Evolutionary conservation across 2,329 filamentous ascomycete genomes (phyloP).

Genomic region (Myriosclerotinia scirpicola): DNA sequence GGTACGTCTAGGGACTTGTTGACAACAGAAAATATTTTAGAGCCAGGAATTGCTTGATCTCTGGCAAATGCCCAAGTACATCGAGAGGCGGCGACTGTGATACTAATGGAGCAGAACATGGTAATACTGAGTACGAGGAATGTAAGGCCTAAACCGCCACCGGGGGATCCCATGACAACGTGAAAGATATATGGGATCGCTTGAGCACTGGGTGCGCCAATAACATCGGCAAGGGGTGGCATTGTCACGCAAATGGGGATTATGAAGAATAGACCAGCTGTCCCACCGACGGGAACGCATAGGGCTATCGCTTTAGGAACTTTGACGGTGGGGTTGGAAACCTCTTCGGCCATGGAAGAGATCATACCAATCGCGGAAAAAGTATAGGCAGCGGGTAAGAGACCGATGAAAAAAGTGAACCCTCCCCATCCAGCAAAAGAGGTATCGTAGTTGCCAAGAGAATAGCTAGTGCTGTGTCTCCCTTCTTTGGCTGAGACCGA

Average conservation of each 20-base stretch:
- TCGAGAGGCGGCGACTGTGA: slow-evolving; percentile 54
- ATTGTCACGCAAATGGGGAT: slow-evolving; percentile 52
- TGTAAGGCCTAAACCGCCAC: slow-evolving; percentile 49
- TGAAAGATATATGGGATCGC: slow-evolving; percentile 53
- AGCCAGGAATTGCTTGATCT: slow-evolving; percentile 66
- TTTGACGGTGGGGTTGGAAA: slow-evolving; percentile 50
- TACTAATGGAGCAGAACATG: slow-evolving; percentile 54
- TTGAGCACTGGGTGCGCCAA: slow-evolving; percentile 48
- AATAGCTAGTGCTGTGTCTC: slow-evolving; percentile 51
- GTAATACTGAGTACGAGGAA: slow-evolving; percentile 52
- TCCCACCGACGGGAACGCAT: slow-evolving; percentile 50
- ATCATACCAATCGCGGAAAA: slow-evolving; percentile 64
- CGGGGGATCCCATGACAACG: slow-evolving; percentile 50
- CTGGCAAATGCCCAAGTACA: slow-evolving; percentile 69
- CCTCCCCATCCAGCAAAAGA: slow-evolving; percentile 56
- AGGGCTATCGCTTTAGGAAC: slow-evolving; percentile 50
- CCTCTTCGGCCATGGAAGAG: slow-evolving; percentile 62
- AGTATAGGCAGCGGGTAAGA: slow-evolving; percentile 58
- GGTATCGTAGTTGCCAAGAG: slow-evolving; percentile 57
- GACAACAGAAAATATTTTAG: slow-evolving; percentile 59
- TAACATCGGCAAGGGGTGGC: slow-evolving; percentile 48
- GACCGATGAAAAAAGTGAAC: slow-evolving; percentile 63
- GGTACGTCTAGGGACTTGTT: slow-evolving; percentile 62
- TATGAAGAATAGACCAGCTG: slow-evolving; percentile 53
- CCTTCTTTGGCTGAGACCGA: slow-evolving; percentile 55